phyloP scores from a whole-genome alignment of 2,329 filamentous ascomycete species.

The Aspergillus thermomutatus region DNA sequence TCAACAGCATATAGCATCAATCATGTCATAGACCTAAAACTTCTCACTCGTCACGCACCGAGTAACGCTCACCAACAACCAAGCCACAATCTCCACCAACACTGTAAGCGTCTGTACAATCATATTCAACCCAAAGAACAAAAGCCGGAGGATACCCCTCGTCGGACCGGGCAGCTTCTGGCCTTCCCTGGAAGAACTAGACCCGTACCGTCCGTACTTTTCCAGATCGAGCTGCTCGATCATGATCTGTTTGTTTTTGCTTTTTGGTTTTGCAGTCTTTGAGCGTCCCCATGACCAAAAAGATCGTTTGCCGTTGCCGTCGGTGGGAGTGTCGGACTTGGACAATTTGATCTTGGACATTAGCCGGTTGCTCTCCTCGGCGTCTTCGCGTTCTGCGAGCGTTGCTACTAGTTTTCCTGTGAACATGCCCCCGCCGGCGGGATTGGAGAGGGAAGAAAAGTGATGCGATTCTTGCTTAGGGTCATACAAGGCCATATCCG shows the following conservation, averaged over 20 bases:
- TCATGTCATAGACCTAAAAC: slow-evolving; percentile 26
- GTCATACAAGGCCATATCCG: slow-evolving; percentile 32
- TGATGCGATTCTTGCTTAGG: slow-evolving; percentile 14
- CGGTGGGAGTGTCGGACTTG: slow-evolving; percentile 13
- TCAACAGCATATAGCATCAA: not conserved
- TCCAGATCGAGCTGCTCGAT: slow-evolving; percentile 46
- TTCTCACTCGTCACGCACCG: slow-evolving; percentile 42
- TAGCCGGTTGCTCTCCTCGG: slow-evolving; percentile 34
- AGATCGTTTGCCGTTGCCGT: slow-evolving; percentile 6
- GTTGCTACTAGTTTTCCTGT: slow-evolving; percentile 35
- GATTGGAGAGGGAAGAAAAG: slow-evolving; percentile 1
- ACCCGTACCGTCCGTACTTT: slow-evolving; percentile 40
- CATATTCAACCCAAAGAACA: slow-evolving; percentile 39
- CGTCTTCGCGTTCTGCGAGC: slow-evolving; percentile 42
- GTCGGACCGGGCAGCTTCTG: slow-evolving; percentile 39
- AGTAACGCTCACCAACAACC: slow-evolving; percentile 39
- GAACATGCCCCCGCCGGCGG: slow-evolving; percentile 12
- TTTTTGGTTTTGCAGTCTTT: slow-evolving; percentile 15
- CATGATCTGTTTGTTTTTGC: slow-evolving; percentile 32
- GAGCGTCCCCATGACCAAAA: slow-evolving; percentile 16
- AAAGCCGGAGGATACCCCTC: slow-evolving; percentile 31
- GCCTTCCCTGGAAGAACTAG: slow-evolving; percentile 33
- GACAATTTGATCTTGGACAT: slow-evolving; percentile 32
- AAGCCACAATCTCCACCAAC: slow-evolving; percentile 39
- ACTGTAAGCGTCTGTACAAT: slow-evolving; percentile 37